Evolutionary conservation across 2,329 filamentous ascomycete genomes (phyloP).

Genomic region (Nemania serpens): DNA sequence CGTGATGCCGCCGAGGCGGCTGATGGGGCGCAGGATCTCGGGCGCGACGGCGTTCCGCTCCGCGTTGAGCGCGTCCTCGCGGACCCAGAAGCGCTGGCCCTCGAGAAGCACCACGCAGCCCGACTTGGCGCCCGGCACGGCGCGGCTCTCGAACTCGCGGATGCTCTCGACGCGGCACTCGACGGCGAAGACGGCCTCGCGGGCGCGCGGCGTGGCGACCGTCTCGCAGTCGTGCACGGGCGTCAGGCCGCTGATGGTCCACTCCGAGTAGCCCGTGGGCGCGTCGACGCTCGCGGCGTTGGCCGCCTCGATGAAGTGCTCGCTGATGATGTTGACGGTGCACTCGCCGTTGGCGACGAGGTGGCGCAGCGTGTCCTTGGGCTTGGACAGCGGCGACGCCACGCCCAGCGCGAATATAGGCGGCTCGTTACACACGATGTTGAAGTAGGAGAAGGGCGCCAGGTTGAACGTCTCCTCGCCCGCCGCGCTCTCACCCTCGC

Average conservation of each 20-base stretch:
- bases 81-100: conserved; percentile 84
- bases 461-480: conserved; percentile 69
- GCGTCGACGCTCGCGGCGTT: conserved; percentile 81
- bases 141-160: conserved; percentile 77
- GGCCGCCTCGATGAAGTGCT: conserved; percentile 84
- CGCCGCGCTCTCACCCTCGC: not conserved
- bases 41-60: conserved; percentile 76
- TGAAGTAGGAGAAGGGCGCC: conserved; percentile 86
- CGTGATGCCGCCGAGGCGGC: conserved; percentile 82
- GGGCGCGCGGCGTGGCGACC: conserved; percentile 73
- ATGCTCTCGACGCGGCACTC: conserved; percentile 78
- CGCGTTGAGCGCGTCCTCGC: conserved; percentile 85
- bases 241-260: conserved; percentile 76
- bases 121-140: conserved; percentile 73
- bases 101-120: conserved; percentile 78
- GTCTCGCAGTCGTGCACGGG: conserved; percentile 65
- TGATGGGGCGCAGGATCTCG: conserved; percentile 74
- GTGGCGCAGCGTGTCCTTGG: conserved; percentile 82
- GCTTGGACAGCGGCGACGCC: conserved; percentile 49
- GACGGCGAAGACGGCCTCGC: conserved; percentile 81
- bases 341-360: conserved; percentile 74
- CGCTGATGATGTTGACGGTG: conserved; percentile 84
- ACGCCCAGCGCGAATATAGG: conserved; percentile 74
- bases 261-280: conserved; percentile 77
- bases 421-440: conserved; percentile 83